Evolutionary conservation across 768 basidiomycete species (phyloP), one percentile per base, ranked within the genome.

Genomic region (Paxillus rubicundulus): DNA sequence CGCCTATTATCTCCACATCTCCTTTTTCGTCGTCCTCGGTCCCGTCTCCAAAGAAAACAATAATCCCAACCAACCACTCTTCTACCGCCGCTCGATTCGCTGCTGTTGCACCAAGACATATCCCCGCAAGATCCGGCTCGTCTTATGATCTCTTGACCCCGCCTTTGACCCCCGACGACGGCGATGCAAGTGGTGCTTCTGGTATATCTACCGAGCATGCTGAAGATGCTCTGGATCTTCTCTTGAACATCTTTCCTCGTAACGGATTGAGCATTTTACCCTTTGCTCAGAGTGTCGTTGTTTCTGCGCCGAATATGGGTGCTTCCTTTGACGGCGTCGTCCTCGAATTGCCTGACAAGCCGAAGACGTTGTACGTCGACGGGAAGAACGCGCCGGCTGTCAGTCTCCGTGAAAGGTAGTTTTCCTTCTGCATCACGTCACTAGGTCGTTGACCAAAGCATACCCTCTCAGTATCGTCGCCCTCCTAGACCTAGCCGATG

Each of bases 401-500:
- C 62, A 87, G 82, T 66, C 74, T 94, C 40, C 80, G 90, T 58
- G 90, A 93, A 77, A 91, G 91, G 89, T 90, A 60, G 38, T 70
- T 65, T 36, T 16, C 30, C 9, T 44, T 51, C 52, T 13, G 44
- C 13, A 45, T 49, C 50, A 45, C 21, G 37, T 21, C 33, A 47
- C 57, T 39, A 50, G 49, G 32, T 18, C 7, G 20, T 51, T 47
- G 39, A 56, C 33, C 8, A 17, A n/a, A 27, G 30, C 10, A 10
- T 14, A 37, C 13, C 13, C n/a, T 2, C 37, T 3, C 58, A 92
- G 89, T 66, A 85, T 94, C 61, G 89, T 93, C 30, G 89, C 89
- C 41, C 77, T 95, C 39, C 76, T 95, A 61, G 92, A 95, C 64
- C 77, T 93, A 30, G 92, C 92, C 49, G 89, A 91, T 69, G 92